Evolutionary conservation across 495 filamentous ascomycete species (phyloP).

Genomic region (Hyaloscypha finlandica): DNA sequence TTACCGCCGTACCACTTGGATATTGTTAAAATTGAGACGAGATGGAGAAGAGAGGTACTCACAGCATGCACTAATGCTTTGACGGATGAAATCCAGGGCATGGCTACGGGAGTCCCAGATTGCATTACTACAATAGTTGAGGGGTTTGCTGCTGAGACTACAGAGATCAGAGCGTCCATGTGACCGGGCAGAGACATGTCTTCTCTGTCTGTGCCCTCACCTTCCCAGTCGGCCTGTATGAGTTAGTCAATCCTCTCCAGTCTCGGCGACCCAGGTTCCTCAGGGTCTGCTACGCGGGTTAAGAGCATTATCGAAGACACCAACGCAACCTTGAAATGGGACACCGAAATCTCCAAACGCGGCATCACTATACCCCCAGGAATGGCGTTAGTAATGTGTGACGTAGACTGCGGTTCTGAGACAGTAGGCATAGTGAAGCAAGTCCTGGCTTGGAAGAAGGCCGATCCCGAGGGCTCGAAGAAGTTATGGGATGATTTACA

Average conservation of each 20-base stretch:
- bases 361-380: conserved; percentile 62
- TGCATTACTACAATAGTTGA: conserved; percentile 67
- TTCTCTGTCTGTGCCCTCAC: conserved; percentile 54
- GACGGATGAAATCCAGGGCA: conserved; percentile 60
- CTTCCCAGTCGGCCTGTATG: conserved; percentile 46
- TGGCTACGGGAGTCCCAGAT: conserved; percentile 57
- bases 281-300: conserved; percentile 65
- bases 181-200: conserved; percentile 46
- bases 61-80: conserved; percentile 35
- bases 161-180: conserved; percentile 57
- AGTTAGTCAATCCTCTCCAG: conserved; percentile 61
- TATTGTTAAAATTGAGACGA: no score
- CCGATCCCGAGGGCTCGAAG: conserved; percentile 64
- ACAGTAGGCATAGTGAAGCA: conserved; percentile 94
- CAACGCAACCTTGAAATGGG: conserved; percentile 62
- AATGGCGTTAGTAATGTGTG: conserved; percentile 82
- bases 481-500: conserved; percentile 74
- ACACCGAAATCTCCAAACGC: conserved; percentile 68
- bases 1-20: conserved; percentile 72
- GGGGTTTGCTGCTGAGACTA: conserved; percentile 55
- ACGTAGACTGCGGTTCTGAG: conserved; percentile 92
- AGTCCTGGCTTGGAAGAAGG: conserved; percentile 79
- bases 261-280: conserved; percentile 62
- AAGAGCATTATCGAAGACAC: conserved; percentile 64
- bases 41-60: no score